Base-by-base conservation (phyloP, 1,284 basidiomycete genomes). In the Ceratobasidium sp. region DNA sequence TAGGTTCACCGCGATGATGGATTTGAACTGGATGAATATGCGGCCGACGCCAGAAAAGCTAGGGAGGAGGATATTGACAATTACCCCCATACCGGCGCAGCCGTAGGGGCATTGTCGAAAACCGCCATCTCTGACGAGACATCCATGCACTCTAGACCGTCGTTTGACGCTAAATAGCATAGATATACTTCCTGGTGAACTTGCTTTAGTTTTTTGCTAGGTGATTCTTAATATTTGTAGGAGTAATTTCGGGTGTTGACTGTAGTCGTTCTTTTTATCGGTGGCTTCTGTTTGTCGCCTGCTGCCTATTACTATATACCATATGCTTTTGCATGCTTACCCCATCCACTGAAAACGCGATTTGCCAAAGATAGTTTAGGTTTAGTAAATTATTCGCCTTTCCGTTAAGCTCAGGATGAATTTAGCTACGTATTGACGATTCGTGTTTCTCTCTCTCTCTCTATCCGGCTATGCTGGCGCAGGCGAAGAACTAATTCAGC, bases 1-100 rank as follows among this genome's bases (percentile, higher is more conserved):
- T n/a, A 76, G 73, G 63, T 76, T 4, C 73, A 76, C 33, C 73
- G 73, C 18, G 73, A 76, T 15, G 73, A 76, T 46, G 73, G 73
- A 3, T 76, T 76, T 39, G 73, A 76, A 39, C 18, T 76, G 33
- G 73, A 64, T 23, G 51, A 66, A n/a, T 76, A 76, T 44, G 49
- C 39, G 12, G 44, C 20, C 23, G 70, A 76, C 26, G 15, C 61
- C 15, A 67, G 56, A 18, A 18, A 28, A 20, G 46, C 63, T 44
- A 20, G 0, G 7, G 23, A 23, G 7, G 44, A 40, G 4, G 61
- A 76, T 42, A 51, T 64, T 12, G 72, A 75, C 40, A 33, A 46
- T 12, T 39, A 28, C 56, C 20, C 61, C 40, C 73, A 46, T n/a
- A 23, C 49, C 20, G 53, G 39, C 2, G 49, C 70, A 12, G 56